Evolutionary conservation across 305 asterid species (phyloP).

Genomic region (Vinca major): DNA sequence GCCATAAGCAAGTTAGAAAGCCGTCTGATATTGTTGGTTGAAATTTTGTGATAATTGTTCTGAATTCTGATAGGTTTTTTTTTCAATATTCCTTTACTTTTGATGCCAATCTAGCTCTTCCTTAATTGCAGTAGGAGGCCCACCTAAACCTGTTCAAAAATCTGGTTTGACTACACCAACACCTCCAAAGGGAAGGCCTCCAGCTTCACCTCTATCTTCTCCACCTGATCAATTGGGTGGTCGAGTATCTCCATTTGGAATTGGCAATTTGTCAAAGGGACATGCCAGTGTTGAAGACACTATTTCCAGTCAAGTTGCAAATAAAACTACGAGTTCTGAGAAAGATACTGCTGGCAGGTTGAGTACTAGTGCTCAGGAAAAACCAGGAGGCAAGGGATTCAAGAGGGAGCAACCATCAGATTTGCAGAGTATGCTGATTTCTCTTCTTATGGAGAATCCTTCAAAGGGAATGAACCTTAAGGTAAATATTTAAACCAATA

Average conservation of each 20-base stretch:
- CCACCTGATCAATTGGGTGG: constrained; percentile 51
- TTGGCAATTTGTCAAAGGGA: constrained; percentile 46
- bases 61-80: too few relatives aligned
- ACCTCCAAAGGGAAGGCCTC: constrained; percentile 49
- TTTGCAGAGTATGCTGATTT: constrained; percentile 54
- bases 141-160: constrained; percentile 50
- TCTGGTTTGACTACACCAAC: constrained; percentile 42
- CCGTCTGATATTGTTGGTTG: background rate
- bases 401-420: constrained; percentile 48
- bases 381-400: constrained; percentile 33
- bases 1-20: background rate
- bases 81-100: background rate
- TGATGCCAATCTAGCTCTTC: constrained; percentile 17
- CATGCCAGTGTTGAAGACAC: constrained; percentile 35
- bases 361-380: constrained; percentile 36
- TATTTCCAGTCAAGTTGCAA: constrained; percentile 32
- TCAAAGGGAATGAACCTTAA: constrained; percentile 75
- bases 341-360: constrained; percentile 46
- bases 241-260: constrained; percentile 46
- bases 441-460: constrained; percentile 65
- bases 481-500: constrained; percentile 29
- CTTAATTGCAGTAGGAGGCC: constrained; percentile 31
- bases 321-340: constrained; percentile 42
- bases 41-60: background rate
- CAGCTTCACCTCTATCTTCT: constrained; percentile 60